Evolutionary conservation across 495 filamentous ascomycete genomes (phyloP), one percentile per base, ranked within the genome.

Genomic region (Daldinia loculata): DNA sequence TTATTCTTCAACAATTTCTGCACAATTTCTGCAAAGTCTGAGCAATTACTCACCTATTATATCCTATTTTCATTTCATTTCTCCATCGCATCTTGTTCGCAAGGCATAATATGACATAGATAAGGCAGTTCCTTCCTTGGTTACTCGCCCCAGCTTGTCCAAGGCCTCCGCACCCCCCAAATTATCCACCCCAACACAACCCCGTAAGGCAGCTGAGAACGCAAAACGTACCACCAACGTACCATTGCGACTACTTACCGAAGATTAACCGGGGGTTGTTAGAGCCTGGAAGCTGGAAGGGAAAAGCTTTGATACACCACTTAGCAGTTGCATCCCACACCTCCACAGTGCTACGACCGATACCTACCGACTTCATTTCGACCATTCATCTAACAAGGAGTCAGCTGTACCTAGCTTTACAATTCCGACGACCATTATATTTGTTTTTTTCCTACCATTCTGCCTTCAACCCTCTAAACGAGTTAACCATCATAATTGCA

Each of bases 221-320:
- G 60, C 26, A 67, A 68, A 72, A 64, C 69, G 64, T 64, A 72
- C 69, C 66, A 73, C 50, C 48, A 73, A 73, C 70, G 57, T 66
- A 65, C 70, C 70, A 69, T 30, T 55, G 14, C 9, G 19, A 15
- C 11, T 24, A 26, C 24, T 19, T 11, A 6, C 70, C 69, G 70
- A 36, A 29, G 61, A 69, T 73, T 73, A 73, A 24, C 70, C 70
- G 70, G 39, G 36, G 14, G 9, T 48, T 50, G 38, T 43, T 38
- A 56, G 17, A 48, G 45, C 36, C 51, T 53, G 41, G 62, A 41
- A 51, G 55, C 51, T 53, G 41, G 62, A 41, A 51, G 55, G 57
- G 56, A 12, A 65, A 61, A 56, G 62, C 67, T 70, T 56, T 65
- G 48, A 60, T 61, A 50, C 50, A 70, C 56, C 50, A 64, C 60